Percentiles rank a stretch among this genome's conserved stretches.
Evolutionary conservation across 352 stramenopile species (phyloP).

Genomic region (Aphanomyces invadans): DNA sequence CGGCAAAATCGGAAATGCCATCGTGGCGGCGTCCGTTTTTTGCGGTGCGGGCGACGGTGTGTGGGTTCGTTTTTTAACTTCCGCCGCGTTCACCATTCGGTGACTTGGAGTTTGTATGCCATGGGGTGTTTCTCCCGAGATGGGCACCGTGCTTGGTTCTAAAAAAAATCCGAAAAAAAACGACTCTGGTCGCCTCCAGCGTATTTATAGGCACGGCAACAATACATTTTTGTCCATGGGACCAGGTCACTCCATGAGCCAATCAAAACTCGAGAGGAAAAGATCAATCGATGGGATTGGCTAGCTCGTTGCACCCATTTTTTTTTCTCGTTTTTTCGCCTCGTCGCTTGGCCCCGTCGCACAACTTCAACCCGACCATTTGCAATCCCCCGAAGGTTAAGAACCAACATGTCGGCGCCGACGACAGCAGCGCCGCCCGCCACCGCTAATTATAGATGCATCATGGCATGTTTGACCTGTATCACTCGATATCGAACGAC

Average conservation of each 20-base stretch:
- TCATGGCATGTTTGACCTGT: background rate
- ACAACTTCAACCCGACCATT: slow-evolving; percentile 18
- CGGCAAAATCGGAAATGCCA: slow-evolving; percentile 14
- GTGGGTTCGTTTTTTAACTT: slow-evolving; percentile 15
- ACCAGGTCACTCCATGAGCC: background rate
- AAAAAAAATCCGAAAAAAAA: slow-evolving; percentile 21
- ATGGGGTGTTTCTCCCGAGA: slow-evolving; percentile 16
- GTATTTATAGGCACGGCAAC: background rate
- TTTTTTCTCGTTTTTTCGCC: slow-evolving; percentile 5
- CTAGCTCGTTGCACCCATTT: background rate
- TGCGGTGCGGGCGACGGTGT: background rate
- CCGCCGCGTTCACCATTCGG: background rate
- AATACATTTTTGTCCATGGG: slow-evolving; percentile 4
- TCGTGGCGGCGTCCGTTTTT: background rate
- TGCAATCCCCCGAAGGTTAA: slow-evolving; percentile 17
- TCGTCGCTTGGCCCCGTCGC: slow-evolving; percentile 3
- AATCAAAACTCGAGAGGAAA: background rate
- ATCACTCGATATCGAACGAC: background rate
- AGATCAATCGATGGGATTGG: background rate
- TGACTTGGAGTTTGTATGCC: slow-evolving; percentile 2
- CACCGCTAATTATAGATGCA: background rate
- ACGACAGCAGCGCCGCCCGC: too few relatives aligned
- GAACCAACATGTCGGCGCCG: background rate
- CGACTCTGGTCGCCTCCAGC: background rate
- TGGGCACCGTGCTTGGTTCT: slow-evolving; percentile 11